Evolutionary conservation across 2,329 filamentous ascomycete species (phyloP), one percentile per base, ranked within the genome.

Genomic region (Byssoonygena ceratinophila): DNA sequence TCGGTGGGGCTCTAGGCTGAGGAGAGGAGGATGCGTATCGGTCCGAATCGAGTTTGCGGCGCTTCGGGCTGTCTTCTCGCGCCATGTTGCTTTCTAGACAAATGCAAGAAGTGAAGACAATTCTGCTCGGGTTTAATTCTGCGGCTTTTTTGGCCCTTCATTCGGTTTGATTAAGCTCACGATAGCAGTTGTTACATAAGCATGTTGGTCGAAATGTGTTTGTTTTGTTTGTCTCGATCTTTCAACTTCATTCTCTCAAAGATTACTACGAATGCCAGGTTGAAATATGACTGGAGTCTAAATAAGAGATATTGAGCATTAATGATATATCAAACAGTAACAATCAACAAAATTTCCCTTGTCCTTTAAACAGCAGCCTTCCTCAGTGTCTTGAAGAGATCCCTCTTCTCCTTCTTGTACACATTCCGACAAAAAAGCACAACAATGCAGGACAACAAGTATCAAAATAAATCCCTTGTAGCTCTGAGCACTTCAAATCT

Each of bases 21-120:
- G 72, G 73, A 18, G 75, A 74, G 4, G 78, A 72, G 46, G 76
- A 73, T 34, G 74, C 73, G 58, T 80, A 83, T 53, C 78, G 75
- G 58, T 82, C 79, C 52, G 77, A 74, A 58, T 86, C 80, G n/a
- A 87, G 66, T 66, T 78, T 84, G 36, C 83, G 78, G 60, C 83
- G 73, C 66, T 83, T 85, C 3, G 80, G 79, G 63, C 77, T 82
- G 54, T 76, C 68, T 51, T 67, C 66, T 52, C 66, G 65, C 16
- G 60, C 62, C 71, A 74, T 74, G 39, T 31, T 47, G 32, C 11
- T 12, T 18, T 22, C 14, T 14, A 48, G 9, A 4, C n/a, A 43
- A 43, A 7, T 20, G 9, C 8, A 8, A 40, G 4, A 27, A 8
- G 32, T 12, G 11, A 41, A 16, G 22, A 1, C 20, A 22, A 39